Base-by-base conservation (phyloP, 2,329 filamentous ascomycete species). In the Aspergillus sp. region DNA sequence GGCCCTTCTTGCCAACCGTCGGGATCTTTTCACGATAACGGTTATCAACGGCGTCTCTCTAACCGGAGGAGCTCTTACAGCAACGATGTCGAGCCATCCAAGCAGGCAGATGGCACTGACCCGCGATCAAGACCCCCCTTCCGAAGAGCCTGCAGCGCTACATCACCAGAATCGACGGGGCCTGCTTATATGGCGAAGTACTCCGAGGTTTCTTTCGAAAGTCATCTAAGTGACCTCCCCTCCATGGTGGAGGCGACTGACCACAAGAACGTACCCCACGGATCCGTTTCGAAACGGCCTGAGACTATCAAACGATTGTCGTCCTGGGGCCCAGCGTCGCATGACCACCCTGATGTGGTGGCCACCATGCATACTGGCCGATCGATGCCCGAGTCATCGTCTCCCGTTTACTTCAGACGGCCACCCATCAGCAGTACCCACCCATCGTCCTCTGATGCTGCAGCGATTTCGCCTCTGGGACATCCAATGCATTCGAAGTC, bases 11-110 rank as follows among this genome's bases (percentile, higher is more conserved):
- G 55, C 11, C 56, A 58, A 38, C 60, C 58, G 2, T 46, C 50
- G 14, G 58, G 59, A 5, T 60, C 63, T 4, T 41, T 56, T n/a
- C 65, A 66, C n/a, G 64, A 58, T 29, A 64, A 46, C 5, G 47
- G 55, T 14, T 58, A 54, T 17, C 57, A 60, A 25, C 62, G 62
- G 17, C 59, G 60, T 3, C 45, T 61, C 41, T 54, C 51, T 6
- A 60, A 62, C 21, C 61, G 64, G 20, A 55, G 69, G 43, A 66
- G 68, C 42, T 73, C 70, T 0, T 65, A 67, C 38, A 65, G 64
- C 16, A 65, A 66, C 21, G 67, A 71, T 36, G 21, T 65, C 1
- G 65, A 69, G 47, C 58, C 44, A 47, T 60, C 47, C 4, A 58
- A 56, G 32, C 49, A 34, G 4, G 25, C 29, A 2, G 34, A 42